A percentile compares a stretch with the other conserved stretches of the same genome.
Evolutionary conservation across 768 basidiomycete genomes (phyloP).

Genomic region (Mycena indigotica): DNA sequence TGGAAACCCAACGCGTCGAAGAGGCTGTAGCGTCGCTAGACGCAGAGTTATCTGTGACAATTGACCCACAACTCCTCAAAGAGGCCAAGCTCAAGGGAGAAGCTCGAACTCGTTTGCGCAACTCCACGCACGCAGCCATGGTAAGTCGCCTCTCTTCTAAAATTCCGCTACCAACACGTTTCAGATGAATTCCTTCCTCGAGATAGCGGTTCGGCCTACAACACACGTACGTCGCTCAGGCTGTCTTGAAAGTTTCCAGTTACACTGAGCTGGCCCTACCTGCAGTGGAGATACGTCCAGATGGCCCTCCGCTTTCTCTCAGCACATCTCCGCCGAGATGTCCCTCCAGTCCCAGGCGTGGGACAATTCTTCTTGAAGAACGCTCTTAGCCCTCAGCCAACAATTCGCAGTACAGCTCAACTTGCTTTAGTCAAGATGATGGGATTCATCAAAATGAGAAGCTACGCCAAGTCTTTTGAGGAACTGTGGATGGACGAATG

Average conservation of each 20-base stretch:
- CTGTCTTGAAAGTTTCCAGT: constrained; percentile 8
- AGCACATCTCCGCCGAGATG: constrained; percentile 66
- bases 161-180: constrained; percentile 12
- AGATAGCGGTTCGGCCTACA: constrained; percentile 57
- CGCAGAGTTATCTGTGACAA: constrained; percentile 47
- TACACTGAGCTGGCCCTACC: constrained; percentile 8
- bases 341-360: constrained; percentile 50
- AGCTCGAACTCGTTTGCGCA: constrained; percentile 47
- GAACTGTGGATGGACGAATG: constrained; percentile 78
- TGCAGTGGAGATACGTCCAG: constrained; percentile 84
- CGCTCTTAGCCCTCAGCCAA: constrained; percentile 69
- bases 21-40: constrained; percentile 51
- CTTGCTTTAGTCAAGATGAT: constrained; percentile 71
- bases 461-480: constrained; percentile 60
- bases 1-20: constrained; percentile 50
- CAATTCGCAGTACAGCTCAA: constrained; percentile 65
- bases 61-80: constrained; percentile 45
- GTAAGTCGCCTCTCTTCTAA: constrained; percentile 34
- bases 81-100: constrained; percentile 46
- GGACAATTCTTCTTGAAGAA: constrained; percentile 67
- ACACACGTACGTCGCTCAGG: constrained; percentile 73
- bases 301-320: constrained; percentile 65
- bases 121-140: constrained; percentile 49
- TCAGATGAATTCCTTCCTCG: constrained; percentile 63
- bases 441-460: constrained; percentile 74